Evolutionary conservation across 495 filamentous ascomycete species (phyloP), one percentile per base, ranked within the genome.

Genomic region (Pseudevernia furfuracea): DNA sequence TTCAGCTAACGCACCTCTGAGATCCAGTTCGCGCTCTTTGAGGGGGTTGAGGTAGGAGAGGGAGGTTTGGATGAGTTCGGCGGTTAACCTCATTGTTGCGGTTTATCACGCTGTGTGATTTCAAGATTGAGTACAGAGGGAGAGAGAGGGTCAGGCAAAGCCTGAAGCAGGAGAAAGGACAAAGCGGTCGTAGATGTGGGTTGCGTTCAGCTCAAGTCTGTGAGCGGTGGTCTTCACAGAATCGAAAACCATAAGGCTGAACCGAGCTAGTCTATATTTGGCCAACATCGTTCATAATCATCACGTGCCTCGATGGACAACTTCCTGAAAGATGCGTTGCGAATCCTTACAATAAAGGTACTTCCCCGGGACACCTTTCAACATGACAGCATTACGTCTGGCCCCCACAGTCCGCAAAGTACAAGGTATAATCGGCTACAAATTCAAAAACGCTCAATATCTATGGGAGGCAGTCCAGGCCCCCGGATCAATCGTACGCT

Each of bases 11-110:
- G 88, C 86, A 99, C 95, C 95, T 97, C 95, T 87, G 70, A 99
- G 91, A 82, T 97, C 92, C 72, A 99, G 84, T 84, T 99, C 95
- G 72, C 95, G 90, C 81, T 99, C 94, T 76, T 90, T 92, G 78
- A 97, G 82, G 67, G 93, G 90, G 80, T 97, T 97, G 72, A 97
- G 89, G 85, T 96, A 99, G 74, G 91, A 96, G 65, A 93, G 88
- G 65, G 93, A 93, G 77, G 83, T 85, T 74, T 88, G 82, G 73
- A 97, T 92, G 71, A 96, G 88, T 74, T 97, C 94, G 68, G 90
- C 87, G 62, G 92, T 97, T 77, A 98, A 83, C 81, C 94, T 88
- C 94, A 97, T 97, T 38, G 68, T 75, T 17, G 21, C 36, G 32
- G 28, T 38, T 9, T 48, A 25, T 44, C 2, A 37, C 37, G 41